A percentile compares a stretch with the other conserved stretches of the same genome.
These are phyloP conservation scores for Annulohypoxylon bovei DNA, from an alignment of 495 filamentous ascomycete genomes.

Conservation along the genomic window DNA sequence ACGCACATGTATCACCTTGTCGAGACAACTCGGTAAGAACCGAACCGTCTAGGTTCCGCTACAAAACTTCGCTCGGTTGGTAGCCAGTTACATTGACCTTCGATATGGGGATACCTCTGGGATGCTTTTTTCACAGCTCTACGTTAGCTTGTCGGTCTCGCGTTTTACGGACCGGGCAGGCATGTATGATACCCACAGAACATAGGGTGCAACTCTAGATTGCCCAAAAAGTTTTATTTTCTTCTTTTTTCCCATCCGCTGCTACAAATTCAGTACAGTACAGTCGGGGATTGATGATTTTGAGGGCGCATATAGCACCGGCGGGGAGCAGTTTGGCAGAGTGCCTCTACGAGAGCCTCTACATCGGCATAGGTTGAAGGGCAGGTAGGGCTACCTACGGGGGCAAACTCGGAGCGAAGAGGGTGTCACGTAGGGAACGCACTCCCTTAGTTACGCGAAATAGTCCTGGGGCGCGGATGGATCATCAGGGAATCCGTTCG, in stretches of 20 bases:
- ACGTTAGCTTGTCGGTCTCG: conserved; percentile 4
- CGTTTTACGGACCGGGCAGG: conserved; percentile 2
- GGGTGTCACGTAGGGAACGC: background rate
- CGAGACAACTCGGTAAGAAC: conserved; percentile 7
- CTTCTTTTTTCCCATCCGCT: conserved; percentile 21
- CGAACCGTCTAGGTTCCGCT: conserved; percentile 1
- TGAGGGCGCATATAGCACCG: conserved; percentile 23
- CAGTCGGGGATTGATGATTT: conserved; percentile 27
- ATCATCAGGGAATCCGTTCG: background rate
- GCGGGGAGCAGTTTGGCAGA: background rate
- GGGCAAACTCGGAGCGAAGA: background rate
- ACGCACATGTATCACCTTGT: conserved; percentile 7
- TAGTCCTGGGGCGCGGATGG: background rate
- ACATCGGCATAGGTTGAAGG: background rate
- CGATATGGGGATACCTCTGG: conserved; percentile 3
- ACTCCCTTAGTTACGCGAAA: background rate
- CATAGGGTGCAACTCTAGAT: conserved; percentile 43
- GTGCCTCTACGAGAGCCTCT: background rate
- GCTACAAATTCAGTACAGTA: conserved; percentile 8
- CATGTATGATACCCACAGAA: conserved; percentile 45
- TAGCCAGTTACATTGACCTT: conserved; percentile 2
- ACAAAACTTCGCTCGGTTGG: conserved; percentile 7
- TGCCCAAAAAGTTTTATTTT: conserved; percentile 35
- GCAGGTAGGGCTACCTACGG: background rate
- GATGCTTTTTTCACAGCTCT: background rate